Base-by-base conservation (phyloP, 257 asterid species). In the Solanum tarijense region DNA sequence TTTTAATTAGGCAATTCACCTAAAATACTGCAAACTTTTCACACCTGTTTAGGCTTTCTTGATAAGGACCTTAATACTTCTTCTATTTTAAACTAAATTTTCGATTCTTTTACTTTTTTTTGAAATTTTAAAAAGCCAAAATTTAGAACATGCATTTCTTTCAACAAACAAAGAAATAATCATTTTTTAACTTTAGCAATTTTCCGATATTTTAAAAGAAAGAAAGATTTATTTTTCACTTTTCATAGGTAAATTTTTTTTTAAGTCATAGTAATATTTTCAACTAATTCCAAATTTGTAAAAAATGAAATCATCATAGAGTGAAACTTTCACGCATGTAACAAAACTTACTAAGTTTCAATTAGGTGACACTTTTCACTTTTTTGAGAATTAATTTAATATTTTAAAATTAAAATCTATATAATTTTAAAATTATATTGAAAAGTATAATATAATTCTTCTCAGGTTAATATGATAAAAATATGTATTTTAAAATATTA, bases 1-100 rank as follows among this genome's bases (percentile, higher is more conserved):
- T 83, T 88, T 72, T 83, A 41, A 60, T 88, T 76, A 52, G 41
- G 87, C 81, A 90, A 89, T 89, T 89, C 89, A 89, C 93, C 92
- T 85, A 89, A 89, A 88, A 86, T 20, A 83, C 83, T 55, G 78
- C 89, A 32, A 86, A 83, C 66, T 83, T 87, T 52, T 76, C 32
- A 46, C 68, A 65, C 83, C 87, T 79, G 66, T 36, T 79, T 79
- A 43, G 38, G 43, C 69, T 14, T 89, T 88, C 75, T 69, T 83
- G 89, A 90, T 85, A 88, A 86, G 62, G 88, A 88, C 91, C 75
- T 86, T 76, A 34, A 65, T 36, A 27, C 68, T 81, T 81, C 41
- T 71, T 81, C 85, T 69, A 31, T 29, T 31, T 14, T 69, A 69
- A 69, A 69, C 20, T 29, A 69, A 31, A 69, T 69, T 69, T 69